Conservation (phyloP, 1,284 basidiomycete species). For the Schizopora paradoxa region DNA sequence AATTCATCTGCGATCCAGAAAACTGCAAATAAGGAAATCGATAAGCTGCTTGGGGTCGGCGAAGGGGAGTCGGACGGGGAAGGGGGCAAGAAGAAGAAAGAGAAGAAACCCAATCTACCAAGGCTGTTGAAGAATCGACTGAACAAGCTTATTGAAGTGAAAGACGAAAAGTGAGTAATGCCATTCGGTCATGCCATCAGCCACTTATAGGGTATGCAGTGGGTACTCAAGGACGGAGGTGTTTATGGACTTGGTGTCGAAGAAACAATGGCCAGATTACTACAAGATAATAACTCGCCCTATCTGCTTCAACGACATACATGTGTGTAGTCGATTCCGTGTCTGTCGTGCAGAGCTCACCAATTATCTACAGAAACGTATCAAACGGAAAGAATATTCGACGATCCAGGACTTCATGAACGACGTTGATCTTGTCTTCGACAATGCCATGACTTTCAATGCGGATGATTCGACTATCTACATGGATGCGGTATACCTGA, state of each 20-base stretch:
- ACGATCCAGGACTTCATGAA: slow-evolving; percentile 68
- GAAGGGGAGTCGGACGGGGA: slow-evolving; percentile 35
- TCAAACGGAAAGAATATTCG: slow-evolving; percentile 71
- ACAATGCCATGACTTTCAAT: slow-evolving; percentile 84
- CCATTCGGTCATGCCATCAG: no score
- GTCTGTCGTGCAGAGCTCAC: slow-evolving; percentile 8
- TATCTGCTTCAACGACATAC: slow-evolving; percentile 76
- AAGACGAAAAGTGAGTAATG: slow-evolving; percentile 60
- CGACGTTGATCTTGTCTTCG: slow-evolving; percentile 87
- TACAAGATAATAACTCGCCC: slow-evolving; percentile 83
- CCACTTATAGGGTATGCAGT: slow-evolving; percentile 30
- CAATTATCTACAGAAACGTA: slow-evolving; percentile 49
- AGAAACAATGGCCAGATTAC: slow-evolving; percentile 77
- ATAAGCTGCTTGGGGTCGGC: slow-evolving; percentile 41
- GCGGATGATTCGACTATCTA: slow-evolving; percentile 71
- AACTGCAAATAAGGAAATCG: slow-evolving; percentile 59
- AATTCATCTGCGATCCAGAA: slow-evolving; percentile 40
- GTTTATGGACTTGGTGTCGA: slow-evolving; percentile 82
- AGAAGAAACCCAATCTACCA: slow-evolving; percentile 55
- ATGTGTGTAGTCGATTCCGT: slow-evolving; percentile 45
- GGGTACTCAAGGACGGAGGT: slow-evolving; percentile 67
- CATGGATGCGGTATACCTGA: slow-evolving; percentile 62
- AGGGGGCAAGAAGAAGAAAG: slow-evolving; percentile 41
- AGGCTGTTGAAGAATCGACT: slow-evolving; percentile 59
- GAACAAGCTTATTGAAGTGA: slow-evolving; percentile 65